Conservation (phyloP, 2,329 filamentous ascomycete genomes). For the Lecanicillium sp. region DNA sequence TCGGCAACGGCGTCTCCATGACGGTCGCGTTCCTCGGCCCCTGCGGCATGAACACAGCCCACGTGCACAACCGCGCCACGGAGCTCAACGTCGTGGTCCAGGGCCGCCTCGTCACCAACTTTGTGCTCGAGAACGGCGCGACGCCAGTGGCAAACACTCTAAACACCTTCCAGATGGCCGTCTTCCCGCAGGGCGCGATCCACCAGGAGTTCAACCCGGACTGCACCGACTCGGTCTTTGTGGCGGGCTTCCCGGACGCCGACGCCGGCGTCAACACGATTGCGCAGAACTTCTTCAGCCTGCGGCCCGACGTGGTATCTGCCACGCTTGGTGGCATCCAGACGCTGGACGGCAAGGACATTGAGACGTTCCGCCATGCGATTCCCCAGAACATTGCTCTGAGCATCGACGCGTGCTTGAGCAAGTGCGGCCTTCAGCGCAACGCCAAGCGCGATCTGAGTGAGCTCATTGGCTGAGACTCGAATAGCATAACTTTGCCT, state of each 20-base stretch:
- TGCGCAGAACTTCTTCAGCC: constrained; percentile 41
- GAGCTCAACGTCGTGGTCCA: constrained; percentile 42
- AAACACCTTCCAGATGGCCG: constrained; percentile 36
- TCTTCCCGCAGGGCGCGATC: constrained; percentile 44
- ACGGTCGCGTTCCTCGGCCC: constrained; percentile 43
- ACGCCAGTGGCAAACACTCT: constrained; percentile 33
- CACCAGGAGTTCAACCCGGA: constrained; percentile 48
- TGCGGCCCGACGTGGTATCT: constrained; percentile 31
- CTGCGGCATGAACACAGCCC: constrained; percentile 46
- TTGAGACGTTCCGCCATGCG: constrained; percentile 31
- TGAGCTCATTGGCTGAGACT: constrained; percentile 15
- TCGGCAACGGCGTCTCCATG: constrained; percentile 40
- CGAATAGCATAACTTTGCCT: not conserved
- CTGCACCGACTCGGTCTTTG: constrained; percentile 41
- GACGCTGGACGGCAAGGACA: constrained; percentile 34
- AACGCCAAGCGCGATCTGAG: constrained; percentile 27
- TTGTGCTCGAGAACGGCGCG: constrained; percentile 38
- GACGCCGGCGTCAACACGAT: constrained; percentile 41
- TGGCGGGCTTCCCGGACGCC: constrained; percentile 40
- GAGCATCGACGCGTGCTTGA: constrained; percentile 45
- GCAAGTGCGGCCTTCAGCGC: constrained; percentile 39
- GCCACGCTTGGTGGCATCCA: constrained; percentile 33
- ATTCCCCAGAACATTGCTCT: constrained; percentile 45
- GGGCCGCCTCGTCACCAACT: constrained; percentile 38
- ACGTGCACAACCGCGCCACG: constrained; percentile 42